Base-by-base conservation (phyloP, 768 basidiomycete species). In the Sporobolomyces roseus region DNA sequence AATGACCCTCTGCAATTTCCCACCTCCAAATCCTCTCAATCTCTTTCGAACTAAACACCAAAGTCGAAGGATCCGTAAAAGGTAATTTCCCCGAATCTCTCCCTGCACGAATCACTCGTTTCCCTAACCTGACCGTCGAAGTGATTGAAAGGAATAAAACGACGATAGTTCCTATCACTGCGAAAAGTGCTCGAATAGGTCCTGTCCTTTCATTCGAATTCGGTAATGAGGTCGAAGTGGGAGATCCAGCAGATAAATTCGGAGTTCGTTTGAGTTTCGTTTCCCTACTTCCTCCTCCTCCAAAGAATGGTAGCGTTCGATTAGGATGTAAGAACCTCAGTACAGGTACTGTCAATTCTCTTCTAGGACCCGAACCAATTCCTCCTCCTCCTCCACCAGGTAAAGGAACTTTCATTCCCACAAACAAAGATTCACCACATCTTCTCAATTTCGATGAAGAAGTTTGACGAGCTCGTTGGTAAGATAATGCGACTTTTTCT, bases 1-100 rank as follows among this genome's bases (percentile, higher is more conserved):
- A 92, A 80, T 96, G 93, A 1, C 96, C 96, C 70, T 90, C 90
- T 36, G 85, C 81, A 64, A 98, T 84, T 80, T 99, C 94, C 93
- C 93, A 98, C 68, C 87, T 82, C 93, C 93, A 98, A 78, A 99
- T 90, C 64, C 87, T 83, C 75, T 88, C 89, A 48, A 96, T 27
- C n/a, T 68, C 66, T 45, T 33, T 36, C 6, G 23, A 27, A 5
- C 56, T 13, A n/a, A 68, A 25, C 52, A 72, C 38, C 52, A 67
- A 66, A 9, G 66, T 70, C 16, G 63, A 54, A 1, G 63, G 60
- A 59, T 65, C 63, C 38, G 54, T 36, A 41, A 61, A 70, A 33
- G 63, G 64, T 27, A 65, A 25, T 35, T 63, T 51, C 4, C 58
- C 58, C 23, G 36, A n/a, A 46, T 50, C 19, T 30, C 36, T 13